Percentiles rank a stretch among this genome's conserved stretches.
Evolutionary conservation across 2,329 filamentous ascomycete genomes (phyloP).

Genomic region (Diaporthe vexans): DNA sequence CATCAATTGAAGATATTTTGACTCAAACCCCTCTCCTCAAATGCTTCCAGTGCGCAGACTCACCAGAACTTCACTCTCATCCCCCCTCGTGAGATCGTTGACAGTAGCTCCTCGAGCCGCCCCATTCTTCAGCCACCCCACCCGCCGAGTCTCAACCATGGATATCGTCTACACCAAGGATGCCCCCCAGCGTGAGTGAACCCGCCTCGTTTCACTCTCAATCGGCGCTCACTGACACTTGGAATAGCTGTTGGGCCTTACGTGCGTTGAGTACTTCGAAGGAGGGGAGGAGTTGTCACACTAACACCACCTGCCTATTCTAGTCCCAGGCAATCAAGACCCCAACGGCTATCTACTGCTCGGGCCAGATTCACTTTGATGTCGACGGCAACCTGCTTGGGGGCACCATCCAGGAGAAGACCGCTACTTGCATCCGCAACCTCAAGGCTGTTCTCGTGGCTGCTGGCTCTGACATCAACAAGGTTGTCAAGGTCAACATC

Average conservation of each 20-base stretch:
- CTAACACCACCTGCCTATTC: slow-evolving; percentile 33
- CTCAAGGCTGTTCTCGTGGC: slow-evolving; percentile 86
- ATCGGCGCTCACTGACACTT: slow-evolving; percentile 35
- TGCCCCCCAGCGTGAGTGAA: slow-evolving; percentile 68
- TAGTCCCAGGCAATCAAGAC: slow-evolving; percentile 78
- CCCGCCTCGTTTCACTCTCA: neutral
- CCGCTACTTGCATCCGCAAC: slow-evolving; percentile 77
- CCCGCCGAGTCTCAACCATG: slow-evolving; percentile 38
- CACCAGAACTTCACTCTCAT: neutral
- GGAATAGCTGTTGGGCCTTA: slow-evolving; percentile 72
- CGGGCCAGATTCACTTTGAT: slow-evolving; percentile 78
- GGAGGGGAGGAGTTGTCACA: neutral
- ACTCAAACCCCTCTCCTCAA: slow-evolving; percentile 2
- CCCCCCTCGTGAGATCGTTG: slow-evolving; percentile 42
- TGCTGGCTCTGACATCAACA: slow-evolving; percentile 82
- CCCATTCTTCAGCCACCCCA: slow-evolving; percentile 11
- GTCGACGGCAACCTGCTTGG: slow-evolving; percentile 68
- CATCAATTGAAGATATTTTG: slow-evolving; percentile 23
- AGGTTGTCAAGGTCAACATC: slow-evolving; percentile 91
- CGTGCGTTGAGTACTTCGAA: slow-evolving; percentile 57
- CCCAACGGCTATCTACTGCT: slow-evolving; percentile 75
- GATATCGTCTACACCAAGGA: slow-evolving; percentile 67
- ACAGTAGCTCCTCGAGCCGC: slow-evolving; percentile 25
- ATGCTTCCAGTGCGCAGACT: slow-evolving; percentile 38
- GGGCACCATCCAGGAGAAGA: slow-evolving; percentile 75